Evolutionary conservation across 768 basidiomycete species (phyloP).

Genomic region (Agaricus sinodeliciosus): DNA sequence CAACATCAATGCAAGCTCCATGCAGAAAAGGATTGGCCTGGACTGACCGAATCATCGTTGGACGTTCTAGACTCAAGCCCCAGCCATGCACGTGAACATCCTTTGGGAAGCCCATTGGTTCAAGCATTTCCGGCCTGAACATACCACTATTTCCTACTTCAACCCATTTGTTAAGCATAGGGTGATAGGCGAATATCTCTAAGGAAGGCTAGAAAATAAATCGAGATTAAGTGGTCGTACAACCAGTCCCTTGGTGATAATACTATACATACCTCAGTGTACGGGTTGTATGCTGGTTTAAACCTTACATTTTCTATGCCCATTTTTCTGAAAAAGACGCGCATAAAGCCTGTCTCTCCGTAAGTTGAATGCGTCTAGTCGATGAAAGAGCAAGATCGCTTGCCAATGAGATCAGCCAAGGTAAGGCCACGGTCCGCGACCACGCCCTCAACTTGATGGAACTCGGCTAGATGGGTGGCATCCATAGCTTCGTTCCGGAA

Average conservation of each 20-base stretch:
- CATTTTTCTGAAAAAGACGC: constrained; percentile 97
- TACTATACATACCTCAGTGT: constrained; percentile 77
- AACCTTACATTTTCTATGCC: constrained; percentile 90
- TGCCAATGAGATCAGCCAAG: constrained; percentile 91
- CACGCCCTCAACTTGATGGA: constrained; percentile 99
- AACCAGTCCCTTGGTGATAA: neutral
- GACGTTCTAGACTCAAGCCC: constrained; percentile 91
- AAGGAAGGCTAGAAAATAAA: constrained; percentile 68
- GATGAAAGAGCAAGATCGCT: constrained; percentile 11
- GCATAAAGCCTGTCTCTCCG: constrained; percentile 78
- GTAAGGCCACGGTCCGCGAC: constrained; percentile 92
- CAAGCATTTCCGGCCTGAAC: constrained; percentile 99
- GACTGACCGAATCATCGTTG: constrained; percentile 95
- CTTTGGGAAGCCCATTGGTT: constrained; percentile 97
- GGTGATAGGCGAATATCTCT: constrained; percentile 98
- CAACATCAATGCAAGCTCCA: neutral
- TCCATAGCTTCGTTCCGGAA: constrained; percentile 99
- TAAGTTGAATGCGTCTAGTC: neutral
- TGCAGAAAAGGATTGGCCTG: neutral
- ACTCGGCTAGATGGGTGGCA: constrained; percentile 97
- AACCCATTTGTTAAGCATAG: constrained; percentile 89
- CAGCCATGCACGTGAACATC: constrained; percentile 96
- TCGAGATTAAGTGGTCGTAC: neutral
- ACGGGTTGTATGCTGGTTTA: constrained; percentile 99
- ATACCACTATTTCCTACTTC: constrained; percentile 99